These are phyloP conservation scores for Iberis pinnata DNA, from an alignment of 345 rosid species.

Conservation along the genomic window DNA sequence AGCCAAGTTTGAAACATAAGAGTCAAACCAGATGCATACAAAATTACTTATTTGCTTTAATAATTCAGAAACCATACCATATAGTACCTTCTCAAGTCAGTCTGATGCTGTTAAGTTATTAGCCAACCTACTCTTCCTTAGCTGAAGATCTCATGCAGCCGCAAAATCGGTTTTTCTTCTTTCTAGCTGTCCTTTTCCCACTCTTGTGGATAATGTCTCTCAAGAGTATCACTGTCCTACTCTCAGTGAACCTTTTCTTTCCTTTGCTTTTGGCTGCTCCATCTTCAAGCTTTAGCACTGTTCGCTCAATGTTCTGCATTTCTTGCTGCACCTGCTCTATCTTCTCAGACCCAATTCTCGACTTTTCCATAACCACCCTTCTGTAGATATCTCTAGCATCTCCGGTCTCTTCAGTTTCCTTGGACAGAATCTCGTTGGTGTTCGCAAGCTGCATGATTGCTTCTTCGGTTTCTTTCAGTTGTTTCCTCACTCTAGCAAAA, in stretches of 20 bases:
- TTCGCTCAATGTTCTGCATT: conserved; percentile 60
- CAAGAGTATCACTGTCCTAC: conserved; percentile 45
- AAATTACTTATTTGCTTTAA: conserved; percentile 16
- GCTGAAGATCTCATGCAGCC: conserved; percentile 56
- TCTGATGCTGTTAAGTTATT: conserved; percentile 14
- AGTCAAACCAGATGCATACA: conserved; percentile 22
- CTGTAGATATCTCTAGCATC: conserved; percentile 32
- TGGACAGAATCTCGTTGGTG: conserved; percentile 43
- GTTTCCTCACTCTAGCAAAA: conserved; percentile 44
- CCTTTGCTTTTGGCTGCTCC: conserved; percentile 48
- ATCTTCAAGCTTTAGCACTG: conserved; percentile 59
- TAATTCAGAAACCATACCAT: conserved; percentile 2
- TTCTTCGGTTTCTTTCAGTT: conserved; percentile 65
- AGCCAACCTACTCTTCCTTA: conserved; percentile 37
- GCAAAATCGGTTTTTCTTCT: conserved; percentile 58
- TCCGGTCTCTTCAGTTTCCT: conserved; percentile 40
- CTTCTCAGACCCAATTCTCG: conserved; percentile 63
- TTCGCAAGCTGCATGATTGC: conserved; percentile 46
- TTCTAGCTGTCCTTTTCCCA: conserved; percentile 37
- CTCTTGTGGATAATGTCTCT: conserved; percentile 59
- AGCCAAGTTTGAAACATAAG: background rate
- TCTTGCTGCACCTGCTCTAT: conserved; percentile 58
- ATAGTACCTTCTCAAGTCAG: conserved; percentile 28
- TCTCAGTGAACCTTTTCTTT: conserved; percentile 37
- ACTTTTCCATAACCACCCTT: conserved; percentile 47